Evolutionary conservation across 257 asterid species (phyloP).

Genomic region (Przewalskia tangutica): DNA sequence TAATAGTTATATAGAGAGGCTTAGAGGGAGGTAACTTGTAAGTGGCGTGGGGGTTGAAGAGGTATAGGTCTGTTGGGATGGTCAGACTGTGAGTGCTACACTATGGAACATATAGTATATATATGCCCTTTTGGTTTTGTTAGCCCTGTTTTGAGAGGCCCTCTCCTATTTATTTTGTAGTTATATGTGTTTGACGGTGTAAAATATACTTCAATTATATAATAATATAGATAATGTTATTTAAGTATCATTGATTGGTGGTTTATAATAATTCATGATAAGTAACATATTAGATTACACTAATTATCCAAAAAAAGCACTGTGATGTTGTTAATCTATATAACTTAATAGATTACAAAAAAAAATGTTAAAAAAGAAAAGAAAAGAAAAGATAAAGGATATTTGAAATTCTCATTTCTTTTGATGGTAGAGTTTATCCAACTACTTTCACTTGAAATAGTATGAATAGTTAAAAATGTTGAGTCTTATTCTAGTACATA

Average conservation of each 20-base stretch:
- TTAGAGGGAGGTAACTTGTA: not conserved
- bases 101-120: not conserved
- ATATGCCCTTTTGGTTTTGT: not conserved
- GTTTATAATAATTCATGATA: no score
- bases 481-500: no score
- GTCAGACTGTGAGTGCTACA: not conserved
- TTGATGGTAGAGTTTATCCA: not conserved
- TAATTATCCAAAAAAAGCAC: not conserved
- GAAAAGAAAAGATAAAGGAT: not conserved
- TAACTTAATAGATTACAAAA: not conserved
- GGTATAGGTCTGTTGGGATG: conserved; percentile 1
- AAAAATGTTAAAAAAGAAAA: not conserved
- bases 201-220: no score
- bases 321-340: not conserved
- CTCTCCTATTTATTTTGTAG: not conserved
- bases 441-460: no score
- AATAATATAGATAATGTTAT: no score
- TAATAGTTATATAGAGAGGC: not conserved
- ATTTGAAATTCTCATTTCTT: not conserved
- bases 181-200: no score
- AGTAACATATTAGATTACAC: not conserved
- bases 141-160: not conserved
- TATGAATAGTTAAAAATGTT: no score
- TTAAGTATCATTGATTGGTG: no score
- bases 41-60: not conserved